Evolutionary conservation across 2,329 filamentous ascomycete genomes (phyloP).

Genomic region (Cercospora beticola): DNA sequence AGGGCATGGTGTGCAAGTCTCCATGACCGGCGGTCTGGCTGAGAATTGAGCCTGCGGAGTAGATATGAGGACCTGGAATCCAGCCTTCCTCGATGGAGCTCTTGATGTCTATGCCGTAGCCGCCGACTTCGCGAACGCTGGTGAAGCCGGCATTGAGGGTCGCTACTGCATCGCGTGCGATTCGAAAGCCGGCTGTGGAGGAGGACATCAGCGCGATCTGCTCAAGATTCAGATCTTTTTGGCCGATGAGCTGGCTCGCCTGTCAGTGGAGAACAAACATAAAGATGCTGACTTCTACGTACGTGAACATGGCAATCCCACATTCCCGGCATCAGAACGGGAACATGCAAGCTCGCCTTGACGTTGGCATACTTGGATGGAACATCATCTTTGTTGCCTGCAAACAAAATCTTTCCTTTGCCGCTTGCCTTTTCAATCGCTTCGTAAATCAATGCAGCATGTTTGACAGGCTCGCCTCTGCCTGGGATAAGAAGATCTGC

Average conservation of each 20-base stretch:
- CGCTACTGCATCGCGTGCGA: slow-evolving; percentile 43
- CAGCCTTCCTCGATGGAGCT: slow-evolving; percentile 47
- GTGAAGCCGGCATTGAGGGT: slow-evolving; percentile 54
- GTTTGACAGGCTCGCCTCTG: slow-evolving; percentile 43
- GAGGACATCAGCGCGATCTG: slow-evolving; percentile 24
- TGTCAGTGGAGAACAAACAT: slow-evolving; percentile 24
- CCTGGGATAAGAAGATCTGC: slow-evolving; percentile 50
- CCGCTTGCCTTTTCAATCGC: slow-evolving; percentile 25
- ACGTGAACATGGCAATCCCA: slow-evolving; percentile 52
- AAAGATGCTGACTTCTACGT: slow-evolving; percentile 36
- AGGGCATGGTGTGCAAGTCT: slow-evolving; percentile 45
- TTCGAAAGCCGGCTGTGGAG: slow-evolving; percentile 45
- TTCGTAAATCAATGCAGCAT: slow-evolving; percentile 43
- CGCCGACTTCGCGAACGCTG: slow-evolving; percentile 52
- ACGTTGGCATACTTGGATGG: slow-evolving; percentile 3
- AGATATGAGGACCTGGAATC: slow-evolving; percentile 53
- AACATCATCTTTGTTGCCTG: slow-evolving; percentile 34
- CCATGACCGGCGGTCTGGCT: slow-evolving; percentile 54
- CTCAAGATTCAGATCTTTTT: slow-evolving; percentile 14
- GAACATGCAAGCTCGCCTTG: slow-evolving; percentile 33
- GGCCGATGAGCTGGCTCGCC: slow-evolving; percentile 18
- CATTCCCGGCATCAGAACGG: slow-evolving; percentile 53
- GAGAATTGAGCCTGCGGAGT: slow-evolving; percentile 48
- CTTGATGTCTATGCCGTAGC: slow-evolving; percentile 48
- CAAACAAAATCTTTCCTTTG: slow-evolving; percentile 43